Base-by-base conservation (phyloP, 2,329 filamentous ascomycete genomes). In the Fusarium dimerum region DNA sequence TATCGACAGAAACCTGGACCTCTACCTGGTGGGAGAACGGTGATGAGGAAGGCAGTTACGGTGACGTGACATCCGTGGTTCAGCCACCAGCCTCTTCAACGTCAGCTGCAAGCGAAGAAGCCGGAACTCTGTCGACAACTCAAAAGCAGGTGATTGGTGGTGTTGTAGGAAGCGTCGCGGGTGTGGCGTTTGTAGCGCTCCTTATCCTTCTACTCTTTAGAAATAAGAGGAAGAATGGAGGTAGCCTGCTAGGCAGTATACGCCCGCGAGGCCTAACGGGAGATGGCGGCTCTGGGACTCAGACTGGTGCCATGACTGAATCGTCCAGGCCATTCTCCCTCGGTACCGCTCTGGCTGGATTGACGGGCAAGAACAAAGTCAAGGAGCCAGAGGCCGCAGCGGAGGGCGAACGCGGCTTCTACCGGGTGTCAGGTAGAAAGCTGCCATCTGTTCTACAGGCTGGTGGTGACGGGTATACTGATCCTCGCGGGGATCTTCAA, bases 361-460 rank as follows among this genome's bases (percentile, higher is more conserved):
- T 82, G 36, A 71, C 75, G 6, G 70, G 73, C 32, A 79, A 76
- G 52, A 73, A 70, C 65, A 57, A 50, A 20, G 47, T 48, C 18
- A 54, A 50, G 30, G 55, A 56, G 45, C 56, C 68, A 46, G 57
- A 57, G 45, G 65, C 64, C 15, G 66, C 67, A 40, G 73, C 73
- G 36, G 69, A 66, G 20, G 76, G 73, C 29, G 83, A 87, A 63
- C 74, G 76, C 54, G 82, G 84, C 1, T 88, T 88, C 66, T 81
- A 86, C 56, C 81, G 84, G 30, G 80, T 88, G 2, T 85, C 85
- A 6, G 85, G 85, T 55, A 79, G 79, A 62, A 88, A 87, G 63
- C 67, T 88, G 51, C 81, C 82, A 4, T 84, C 85, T 2, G 84
- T 87, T 10, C 70, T 88, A 38, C 76, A 83, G 52, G 76, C 75